phyloP scores from a whole-genome alignment of 2,329 filamentous ascomycete genomes.

The Tolypocladium tundrense region DNA sequence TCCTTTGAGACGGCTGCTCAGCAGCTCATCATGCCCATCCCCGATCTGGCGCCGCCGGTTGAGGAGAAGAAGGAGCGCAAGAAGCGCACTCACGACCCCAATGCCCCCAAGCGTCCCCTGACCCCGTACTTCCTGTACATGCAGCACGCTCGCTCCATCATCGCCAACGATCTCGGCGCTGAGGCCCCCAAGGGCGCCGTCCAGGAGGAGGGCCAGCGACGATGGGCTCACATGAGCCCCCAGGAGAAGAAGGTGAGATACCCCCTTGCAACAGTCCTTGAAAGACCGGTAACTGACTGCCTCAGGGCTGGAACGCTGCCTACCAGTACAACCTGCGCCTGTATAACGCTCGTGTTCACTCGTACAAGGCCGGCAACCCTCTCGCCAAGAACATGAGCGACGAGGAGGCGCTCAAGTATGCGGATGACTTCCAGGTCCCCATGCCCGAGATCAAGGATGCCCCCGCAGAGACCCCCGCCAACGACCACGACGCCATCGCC shows the following conservation, averaged over 20 bases:
- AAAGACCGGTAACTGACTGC: background rate
- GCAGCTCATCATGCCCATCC: slow-evolving; percentile 31
- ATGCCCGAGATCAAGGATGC: slow-evolving; percentile 39
- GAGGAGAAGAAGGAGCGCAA: slow-evolving; percentile 81
- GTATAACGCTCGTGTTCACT: slow-evolving; percentile 55
- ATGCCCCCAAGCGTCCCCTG: slow-evolving; percentile 86
- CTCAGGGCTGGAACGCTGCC: slow-evolving; percentile 50
- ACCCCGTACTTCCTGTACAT: slow-evolving; percentile 96
- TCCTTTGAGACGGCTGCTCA: slow-evolving; percentile 43
- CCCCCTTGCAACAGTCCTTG: background rate
- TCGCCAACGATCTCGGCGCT: slow-evolving; percentile 67
- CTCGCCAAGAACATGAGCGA: slow-evolving; percentile 51
- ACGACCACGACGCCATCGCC: slow-evolving; percentile 47
- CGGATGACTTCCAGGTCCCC: slow-evolving; percentile 46
- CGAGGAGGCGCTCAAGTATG: slow-evolving; percentile 49
- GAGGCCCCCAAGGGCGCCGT: slow-evolving; percentile 76
- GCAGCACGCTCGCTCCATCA: slow-evolving; percentile 74
- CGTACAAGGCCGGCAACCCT: slow-evolving; percentile 51
- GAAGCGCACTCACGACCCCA: slow-evolving; percentile 79
- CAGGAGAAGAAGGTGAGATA: slow-evolving; percentile 47
- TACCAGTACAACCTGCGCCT: slow-evolving; percentile 58
- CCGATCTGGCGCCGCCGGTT: slow-evolving; percentile 32
- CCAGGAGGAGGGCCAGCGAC: slow-evolving; percentile 73
- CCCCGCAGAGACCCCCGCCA: slow-evolving; percentile 17
- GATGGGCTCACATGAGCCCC: slow-evolving; percentile 71